Base-by-base conservation (phyloP, 176 grass and related monocot species). In the Luzula sylvatica region DNA sequence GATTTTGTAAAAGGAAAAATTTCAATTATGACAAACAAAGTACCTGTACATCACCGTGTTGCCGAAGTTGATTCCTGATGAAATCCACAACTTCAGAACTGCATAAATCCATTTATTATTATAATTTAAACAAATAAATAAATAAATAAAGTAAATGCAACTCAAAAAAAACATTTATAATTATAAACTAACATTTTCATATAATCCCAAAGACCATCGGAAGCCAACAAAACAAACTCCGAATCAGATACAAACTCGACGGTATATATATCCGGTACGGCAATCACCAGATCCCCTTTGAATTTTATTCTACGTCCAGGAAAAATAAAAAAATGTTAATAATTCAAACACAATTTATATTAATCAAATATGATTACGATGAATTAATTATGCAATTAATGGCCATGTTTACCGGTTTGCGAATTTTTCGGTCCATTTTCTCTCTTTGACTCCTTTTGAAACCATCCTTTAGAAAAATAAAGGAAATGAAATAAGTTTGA, bases 121-220 rank as follows among this genome's bases (percentile, higher is more conserved):
- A 35, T 52, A 7, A 47, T 46, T 23, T 70, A 42, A 74, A 20
- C 30, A 22, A 9, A 32, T 55, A 42, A 71, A 7, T 35, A 9
- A 35, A 35, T 9, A 35, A 35, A 35, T 35, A 35, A 35, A 35
- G 7, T 9, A 2, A 35, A 35, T 35, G 30, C 30, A 35, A 35
- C 30, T 35, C 7, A 35, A 7, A 35, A 35, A 9, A 35, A 7
- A 35, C 9, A 35, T 7, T 35, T 7, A 7, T 7, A 9, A 7
- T 9, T 7, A 35, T 9, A 9, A 7, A 35, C 5, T 35, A 7
- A 96, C 92, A 64, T 90, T 89, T 96, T 90, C 50, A 90, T 86
- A 51, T 86, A 90, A 73, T 96, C 92, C 85, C 92, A 96, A 61
- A 90, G 85, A 48, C 92, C 92, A 80, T 96, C 92, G 7, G 85